A percentile compares a stretch with the other conserved stretches of the same genome.
Evolutionary conservation across 805 yeast species (phyloP).

Genomic region (Candida succiphila): DNA sequence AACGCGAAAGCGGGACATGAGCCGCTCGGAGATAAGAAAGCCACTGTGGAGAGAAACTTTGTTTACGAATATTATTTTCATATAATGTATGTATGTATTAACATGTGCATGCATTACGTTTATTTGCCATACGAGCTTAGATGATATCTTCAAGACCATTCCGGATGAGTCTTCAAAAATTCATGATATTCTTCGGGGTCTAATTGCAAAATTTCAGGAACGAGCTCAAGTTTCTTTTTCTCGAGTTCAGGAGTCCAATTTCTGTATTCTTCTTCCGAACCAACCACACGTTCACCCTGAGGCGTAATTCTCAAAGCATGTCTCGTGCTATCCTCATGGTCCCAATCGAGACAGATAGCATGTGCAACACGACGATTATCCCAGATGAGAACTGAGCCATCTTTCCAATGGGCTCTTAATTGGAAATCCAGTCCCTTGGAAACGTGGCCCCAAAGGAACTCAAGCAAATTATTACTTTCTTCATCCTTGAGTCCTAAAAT

Average conservation of each 20-base stretch:
- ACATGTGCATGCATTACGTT: no score
- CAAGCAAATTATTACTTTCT: constrained; percentile 54
- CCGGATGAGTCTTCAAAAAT: no score
- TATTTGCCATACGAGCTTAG: no score
- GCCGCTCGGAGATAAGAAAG: no score
- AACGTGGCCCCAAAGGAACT: constrained; percentile 45
- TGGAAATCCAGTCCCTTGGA: constrained; percentile 49
- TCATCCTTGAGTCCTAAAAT: constrained; percentile 66
- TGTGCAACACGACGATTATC: constrained; percentile 68
- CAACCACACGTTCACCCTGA: constrained; percentile 58
- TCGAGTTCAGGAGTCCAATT: constrained; percentile 22
- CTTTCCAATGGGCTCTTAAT: constrained; percentile 63
- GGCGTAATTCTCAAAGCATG: constrained; percentile 71
- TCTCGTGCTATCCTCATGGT: constrained; percentile 50
- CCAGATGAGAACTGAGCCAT: constrained; percentile 65
- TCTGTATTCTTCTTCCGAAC: constrained; percentile 19
- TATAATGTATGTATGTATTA: no score
- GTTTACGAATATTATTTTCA: no score
- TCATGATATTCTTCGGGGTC: constrained; percentile 7
- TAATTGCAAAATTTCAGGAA: constrained; percentile 8
- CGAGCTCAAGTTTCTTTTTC: constrained; percentile 7
- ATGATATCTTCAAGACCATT: no score
- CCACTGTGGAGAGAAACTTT: no score
- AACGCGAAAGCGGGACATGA: no score
- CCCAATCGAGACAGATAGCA: constrained; percentile 66